Base-by-base conservation (phyloP, 106 monocot genomes). In the Gastrodia elata region DNA sequence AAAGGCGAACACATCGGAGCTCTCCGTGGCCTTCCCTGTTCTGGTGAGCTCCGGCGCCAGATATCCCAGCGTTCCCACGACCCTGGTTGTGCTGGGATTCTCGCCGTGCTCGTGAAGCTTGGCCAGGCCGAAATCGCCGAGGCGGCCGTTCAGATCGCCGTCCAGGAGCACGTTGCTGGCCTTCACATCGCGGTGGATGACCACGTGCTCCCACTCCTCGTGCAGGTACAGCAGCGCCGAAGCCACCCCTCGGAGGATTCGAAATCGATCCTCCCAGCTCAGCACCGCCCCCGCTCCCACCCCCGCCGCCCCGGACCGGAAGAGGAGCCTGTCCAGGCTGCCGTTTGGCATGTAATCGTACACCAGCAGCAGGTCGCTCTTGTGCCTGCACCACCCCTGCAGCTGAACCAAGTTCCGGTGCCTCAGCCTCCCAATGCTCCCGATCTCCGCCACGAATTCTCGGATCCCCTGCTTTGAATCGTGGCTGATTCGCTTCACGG, bases 121-220 rank as follows among this genome's bases (percentile, higher is more conserved):
- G 8, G 93, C 86, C 4, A 93, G 76, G 8, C 92, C 89, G 81
- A 89, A 93, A 75, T 89, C 89, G 30, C 89, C 89, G 16, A 93
- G 84, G 39, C 87, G 68, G n/a, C 89, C 89, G 65, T 82, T 83
- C 76, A 92, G 64, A 27, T 92, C 92, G 38, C 64, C 84, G 87
- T 92, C 92, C 39, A 92, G 92, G 36, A 92, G 81, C 30, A 92
- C 89, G 72, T 92, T 92, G 82, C 92, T 92, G 1, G 92, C 89
- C 79, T 92, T 92, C 22, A 92, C 82, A 79, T 92, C 92, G 16
- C 92, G 84, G 84, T 92, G 92, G 80, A 89, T 75, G 34, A 92
- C 92, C 0, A 89, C 83, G 74, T 76, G 78, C 74, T 92, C 92
- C 42, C 42, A 41, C 28, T 70, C 70, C 37, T 70, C 70, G 70